Percentiles rank a stretch among this genome's conserved stretches.
Evolutionary conservation across 495 filamentous ascomycete species (phyloP).

Genomic region (Symbiotaphrina buchneri): DNA sequence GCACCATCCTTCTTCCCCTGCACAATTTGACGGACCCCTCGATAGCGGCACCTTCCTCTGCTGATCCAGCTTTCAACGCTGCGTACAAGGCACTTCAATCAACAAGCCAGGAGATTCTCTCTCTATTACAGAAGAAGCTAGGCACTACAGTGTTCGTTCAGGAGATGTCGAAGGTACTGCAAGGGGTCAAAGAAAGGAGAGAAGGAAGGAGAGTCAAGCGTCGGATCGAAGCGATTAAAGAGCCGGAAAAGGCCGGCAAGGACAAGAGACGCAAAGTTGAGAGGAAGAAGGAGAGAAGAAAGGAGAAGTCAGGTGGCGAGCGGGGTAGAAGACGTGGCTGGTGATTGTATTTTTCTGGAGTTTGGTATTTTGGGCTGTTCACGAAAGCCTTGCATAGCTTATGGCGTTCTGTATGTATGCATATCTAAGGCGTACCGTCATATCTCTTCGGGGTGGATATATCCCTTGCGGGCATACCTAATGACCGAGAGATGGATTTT

Average conservation of each 20-base stretch:
- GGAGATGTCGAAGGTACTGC: slow-evolving; percentile 41
- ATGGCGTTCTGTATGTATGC: no score
- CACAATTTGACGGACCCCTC: slow-evolving; percentile 64
- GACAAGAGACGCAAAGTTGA: slow-evolving; percentile 74
- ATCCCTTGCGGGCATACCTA: no score
- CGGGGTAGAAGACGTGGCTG: slow-evolving; percentile 48
- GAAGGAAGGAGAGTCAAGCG: slow-evolving; percentile 58
- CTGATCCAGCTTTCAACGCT: slow-evolving; percentile 40
- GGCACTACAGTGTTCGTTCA: slow-evolving; percentile 59
- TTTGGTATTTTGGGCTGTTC: neutral
- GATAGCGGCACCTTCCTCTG: slow-evolving; percentile 41
- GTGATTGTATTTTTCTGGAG: slow-evolving; percentile 10
- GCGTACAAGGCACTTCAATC: slow-evolving; percentile 41
- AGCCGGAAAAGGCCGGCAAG: slow-evolving; percentile 53
- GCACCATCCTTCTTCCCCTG: slow-evolving; percentile 52
- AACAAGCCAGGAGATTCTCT: slow-evolving; percentile 49
- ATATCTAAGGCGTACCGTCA: no score
- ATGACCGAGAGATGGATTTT: no score
- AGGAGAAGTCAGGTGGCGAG: slow-evolving; percentile 47
- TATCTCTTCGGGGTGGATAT: no score
- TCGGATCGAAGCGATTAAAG: slow-evolving; percentile 59
- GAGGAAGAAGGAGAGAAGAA: slow-evolving; percentile 62
- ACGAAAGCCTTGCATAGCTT: no score
- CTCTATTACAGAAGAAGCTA: slow-evolving; percentile 54
- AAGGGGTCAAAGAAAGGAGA: slow-evolving; percentile 41